Conservation (phyloP, 805 yeast genomes). For the Wickerhamomyces rabaulensis region DNA sequence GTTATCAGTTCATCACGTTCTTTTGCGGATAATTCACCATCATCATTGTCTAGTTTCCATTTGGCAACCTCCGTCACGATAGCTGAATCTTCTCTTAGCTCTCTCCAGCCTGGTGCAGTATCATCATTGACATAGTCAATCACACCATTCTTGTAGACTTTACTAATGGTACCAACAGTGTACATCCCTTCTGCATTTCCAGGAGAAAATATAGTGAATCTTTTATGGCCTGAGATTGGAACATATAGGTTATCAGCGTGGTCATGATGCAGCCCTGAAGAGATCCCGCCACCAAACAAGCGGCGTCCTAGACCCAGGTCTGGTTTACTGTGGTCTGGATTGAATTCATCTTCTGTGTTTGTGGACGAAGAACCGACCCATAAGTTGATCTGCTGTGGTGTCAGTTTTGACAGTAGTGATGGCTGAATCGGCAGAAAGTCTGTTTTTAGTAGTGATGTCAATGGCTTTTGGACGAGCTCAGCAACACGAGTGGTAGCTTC, state of each 20-base stretch:
- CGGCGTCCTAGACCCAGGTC: conserved; percentile 46
- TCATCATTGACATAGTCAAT: conserved; percentile 55
- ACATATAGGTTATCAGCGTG: conserved; percentile 74
- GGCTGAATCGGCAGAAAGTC: conserved; percentile 37
- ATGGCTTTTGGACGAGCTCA: conserved; percentile 58
- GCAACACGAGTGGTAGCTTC: conserved; percentile 38
- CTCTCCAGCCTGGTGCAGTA: conserved; percentile 59
- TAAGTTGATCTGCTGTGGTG: conserved; percentile 68
- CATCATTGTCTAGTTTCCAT: conserved; percentile 34
- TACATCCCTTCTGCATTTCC: conserved; percentile 50
- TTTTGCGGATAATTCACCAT: conserved; percentile 14
- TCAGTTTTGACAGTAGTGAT: conserved; percentile 32
- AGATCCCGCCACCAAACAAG: conserved; percentile 53
- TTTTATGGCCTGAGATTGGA: conserved; percentile 51
- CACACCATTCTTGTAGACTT: conserved; percentile 54
- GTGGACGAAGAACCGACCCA: conserved; percentile 54
- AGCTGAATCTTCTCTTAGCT: conserved; percentile 58
- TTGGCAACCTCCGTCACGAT: conserved; percentile 42
- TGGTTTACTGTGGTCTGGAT: conserved; percentile 14
- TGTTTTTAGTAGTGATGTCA: conserved; percentile 36
- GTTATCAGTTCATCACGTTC: conserved; percentile 21
- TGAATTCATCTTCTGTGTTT: conserved; percentile 9
- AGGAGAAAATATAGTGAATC: conserved; percentile 67
- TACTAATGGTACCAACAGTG: conserved; percentile 59
- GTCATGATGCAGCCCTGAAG: conserved; percentile 77